A percentile compares a stretch with the other conserved stretches of the same genome.
Conservation (phyloP, 192 early-diverging fungal species). For the Backusella morwellensis region DNA sequence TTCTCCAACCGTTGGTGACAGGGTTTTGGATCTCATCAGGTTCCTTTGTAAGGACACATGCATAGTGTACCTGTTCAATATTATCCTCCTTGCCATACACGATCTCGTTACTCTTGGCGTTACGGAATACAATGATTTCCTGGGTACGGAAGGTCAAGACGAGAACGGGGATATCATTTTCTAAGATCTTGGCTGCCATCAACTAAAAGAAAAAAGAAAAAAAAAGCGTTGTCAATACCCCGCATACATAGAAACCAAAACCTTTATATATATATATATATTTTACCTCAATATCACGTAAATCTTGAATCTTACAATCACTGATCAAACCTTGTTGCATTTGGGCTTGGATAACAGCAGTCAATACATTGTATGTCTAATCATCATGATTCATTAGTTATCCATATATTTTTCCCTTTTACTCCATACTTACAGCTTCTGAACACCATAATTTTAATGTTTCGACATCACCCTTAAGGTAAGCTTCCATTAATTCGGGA, state of each 20-base stretch:
- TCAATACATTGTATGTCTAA: slow-evolving; percentile 77
- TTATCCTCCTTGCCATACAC: slow-evolving; percentile 84
- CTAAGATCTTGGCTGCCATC: slow-evolving; percentile 84
- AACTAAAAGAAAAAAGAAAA: slow-evolving; percentile 40
- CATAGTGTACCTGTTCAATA: slow-evolving; percentile 86
- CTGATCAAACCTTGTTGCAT: slow-evolving; percentile 84
- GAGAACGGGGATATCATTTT: slow-evolving; percentile 91
- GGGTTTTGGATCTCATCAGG: slow-evolving; percentile 78
- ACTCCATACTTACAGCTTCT: slow-evolving; percentile 67
- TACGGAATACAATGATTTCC: slow-evolving; percentile 91
- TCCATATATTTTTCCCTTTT: not conserved
- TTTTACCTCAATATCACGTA: slow-evolving; percentile 77
- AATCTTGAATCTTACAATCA: slow-evolving; percentile 93
- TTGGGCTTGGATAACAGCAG: slow-evolving; percentile 81
- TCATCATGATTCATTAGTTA: not conserved
- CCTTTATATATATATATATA: not conserved
- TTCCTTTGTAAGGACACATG: slow-evolving; percentile 87
- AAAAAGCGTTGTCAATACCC: not conserved
- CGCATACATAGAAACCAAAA: not conserved
- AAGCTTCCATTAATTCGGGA: slow-evolving; percentile 96
- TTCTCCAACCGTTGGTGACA: slow-evolving; percentile 87
- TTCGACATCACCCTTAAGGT: slow-evolving; percentile 80
- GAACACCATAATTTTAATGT: slow-evolving; percentile 92
- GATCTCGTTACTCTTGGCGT: slow-evolving; percentile 81
- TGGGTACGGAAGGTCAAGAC: slow-evolving; percentile 90